Base-by-base conservation (phyloP, 78 protist species). In the Dictyostelium firmibasis region DNA sequence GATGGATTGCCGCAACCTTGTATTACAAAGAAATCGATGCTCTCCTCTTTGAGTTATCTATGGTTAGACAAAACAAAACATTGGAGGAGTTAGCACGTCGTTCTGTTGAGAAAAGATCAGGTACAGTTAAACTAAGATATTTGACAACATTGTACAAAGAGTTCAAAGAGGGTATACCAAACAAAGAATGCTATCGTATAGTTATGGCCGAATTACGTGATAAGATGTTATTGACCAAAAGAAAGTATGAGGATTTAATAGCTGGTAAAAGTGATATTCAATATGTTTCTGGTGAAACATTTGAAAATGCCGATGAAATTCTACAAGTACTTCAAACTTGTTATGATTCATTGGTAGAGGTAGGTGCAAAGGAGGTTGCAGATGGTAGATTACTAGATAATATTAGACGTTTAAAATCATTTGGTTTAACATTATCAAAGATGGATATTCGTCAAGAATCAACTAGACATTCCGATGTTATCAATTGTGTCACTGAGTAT, bases 401-500 rank as follows among this genome's bases (percentile, higher is more conserved):
- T 9, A 69, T 97, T 7, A 93, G 96, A 27, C 85, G 97, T 11
- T 67, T 97, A n/a, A 36, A n/a, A 27, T 75, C 85, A 44, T 97
- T 97, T 84, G 98, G 98, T 14, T 57, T 95, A 23, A 31, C 84
- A 10, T 75, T 97, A 2, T 74, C 89, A 9, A 74, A 72, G 13
- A 47, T 92, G 36, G 98, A 97, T 77, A 64, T 95, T 41, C 74
- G 98, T 41, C 98, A 97, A 62, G 97, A 97, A 38, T 62, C 96
- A 14, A 83, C 70, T 27, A 41, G 91, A 41, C 98, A 97, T 35
- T 74, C 96, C 41, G 92, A 88, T 44, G 96, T 83, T 23, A 20
- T 97, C 44, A 91, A 88, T 29, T 92, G 94, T 5, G 85, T 97
- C 57, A 95, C 97, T 14, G 20, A 57, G 13, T 50, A 86, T 44